Evolutionary conservation across 495 filamentous ascomycete genomes (phyloP).

Genomic region (Penicillium samsonianum): DNA sequence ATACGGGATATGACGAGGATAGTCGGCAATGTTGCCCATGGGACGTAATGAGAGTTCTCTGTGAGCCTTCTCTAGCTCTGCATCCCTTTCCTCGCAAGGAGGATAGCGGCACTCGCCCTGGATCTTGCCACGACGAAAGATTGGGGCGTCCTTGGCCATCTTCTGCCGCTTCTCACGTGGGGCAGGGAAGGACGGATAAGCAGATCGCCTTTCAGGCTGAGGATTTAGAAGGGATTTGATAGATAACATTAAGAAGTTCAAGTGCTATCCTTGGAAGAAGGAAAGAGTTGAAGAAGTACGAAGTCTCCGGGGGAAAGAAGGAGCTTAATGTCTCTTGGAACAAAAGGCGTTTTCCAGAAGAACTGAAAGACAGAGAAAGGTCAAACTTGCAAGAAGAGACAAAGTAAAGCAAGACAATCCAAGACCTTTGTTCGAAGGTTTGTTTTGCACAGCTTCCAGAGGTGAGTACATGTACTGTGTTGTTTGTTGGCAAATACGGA

Average conservation of each 20-base stretch:
- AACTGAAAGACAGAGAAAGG: constrained; percentile 5
- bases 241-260: constrained; percentile 30
- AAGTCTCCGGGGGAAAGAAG: constrained; percentile 2
- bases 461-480: background rate
- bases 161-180: constrained; percentile 48
- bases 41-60: constrained; percentile 64
- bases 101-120: constrained; percentile 66
- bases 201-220: constrained; percentile 24
- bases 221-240: constrained; percentile 39
- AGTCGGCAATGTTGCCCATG: constrained; percentile 66
- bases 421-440: constrained; percentile 16
- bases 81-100: constrained; percentile 64
- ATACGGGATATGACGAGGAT: constrained; percentile 82
- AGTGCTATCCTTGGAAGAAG: constrained; percentile 23
- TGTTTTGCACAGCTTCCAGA: constrained; percentile 6
- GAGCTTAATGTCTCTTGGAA: constrained; percentile 17
- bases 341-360: constrained; percentile 28
- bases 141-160: constrained; percentile 59
- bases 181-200: constrained; percentile 19
- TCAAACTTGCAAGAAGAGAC: constrained; percentile 14
- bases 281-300: constrained; percentile 4
- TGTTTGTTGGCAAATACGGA: constrained; percentile 14
- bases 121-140: constrained; percentile 57
- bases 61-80: constrained; percentile 55
- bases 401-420: constrained; percentile 25